Conservation (phyloP, 495 filamentous ascomycete species). For the Aspergillus homomorphus region DNA sequence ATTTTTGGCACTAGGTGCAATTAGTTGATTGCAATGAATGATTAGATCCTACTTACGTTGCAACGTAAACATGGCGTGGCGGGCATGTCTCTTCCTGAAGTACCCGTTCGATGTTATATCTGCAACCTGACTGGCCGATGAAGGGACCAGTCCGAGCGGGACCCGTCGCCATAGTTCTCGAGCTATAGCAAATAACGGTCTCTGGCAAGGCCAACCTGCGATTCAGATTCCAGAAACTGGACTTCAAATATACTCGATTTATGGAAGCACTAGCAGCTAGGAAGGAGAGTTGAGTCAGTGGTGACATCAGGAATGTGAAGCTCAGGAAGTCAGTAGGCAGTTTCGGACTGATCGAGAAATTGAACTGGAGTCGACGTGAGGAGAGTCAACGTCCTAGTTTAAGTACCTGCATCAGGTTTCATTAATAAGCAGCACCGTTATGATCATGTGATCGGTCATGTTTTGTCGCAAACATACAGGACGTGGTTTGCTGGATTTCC, state of each 20-base stretch:
- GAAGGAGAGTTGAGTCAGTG: neutral
- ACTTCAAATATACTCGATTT: neutral
- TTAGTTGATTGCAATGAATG: constrained; percentile 13
- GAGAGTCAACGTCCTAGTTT: too few species aligned
- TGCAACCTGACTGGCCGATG: constrained; percentile 24
- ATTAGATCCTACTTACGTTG: constrained; percentile 12
- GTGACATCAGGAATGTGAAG: too few species aligned
- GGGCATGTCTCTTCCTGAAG: constrained; percentile 25
- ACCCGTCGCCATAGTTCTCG: neutral
- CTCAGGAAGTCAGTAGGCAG: too few species aligned
- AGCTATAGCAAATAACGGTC: neutral
- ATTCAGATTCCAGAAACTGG: neutral
- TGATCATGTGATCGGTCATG: too few species aligned
- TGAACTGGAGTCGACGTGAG: too few species aligned
- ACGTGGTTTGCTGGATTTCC: too few species aligned
- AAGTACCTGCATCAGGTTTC: too few species aligned
- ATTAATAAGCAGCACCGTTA: too few species aligned
- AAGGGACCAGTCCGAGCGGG: neutral
- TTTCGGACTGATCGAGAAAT: too few species aligned
- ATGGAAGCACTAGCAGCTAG: neutral
- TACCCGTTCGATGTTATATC: constrained; percentile 33
- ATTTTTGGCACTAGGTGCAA: constrained; percentile 26
- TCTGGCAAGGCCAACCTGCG: neutral
- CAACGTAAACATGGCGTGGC: constrained; percentile 24
- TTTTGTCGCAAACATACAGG: too few species aligned